A percentile compares a stretch with the other conserved stretches of the same genome.
Evolutionary conservation across 805 yeast species (phyloP).

Genomic region (Monosporozyma siamensis): DNA sequence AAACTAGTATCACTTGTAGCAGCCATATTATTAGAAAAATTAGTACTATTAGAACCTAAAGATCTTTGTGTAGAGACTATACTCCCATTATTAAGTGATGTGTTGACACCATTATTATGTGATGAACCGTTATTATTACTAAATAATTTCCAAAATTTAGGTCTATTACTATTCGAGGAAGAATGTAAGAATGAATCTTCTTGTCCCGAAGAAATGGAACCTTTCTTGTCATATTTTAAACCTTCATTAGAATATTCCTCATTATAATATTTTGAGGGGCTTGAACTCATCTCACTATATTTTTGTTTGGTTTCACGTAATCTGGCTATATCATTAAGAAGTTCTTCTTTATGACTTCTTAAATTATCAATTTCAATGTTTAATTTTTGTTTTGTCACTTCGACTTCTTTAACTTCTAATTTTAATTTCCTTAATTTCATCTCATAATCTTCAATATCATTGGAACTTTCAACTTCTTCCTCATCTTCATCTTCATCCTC

Average conservation of each 20-base stretch:
- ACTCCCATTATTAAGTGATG: constrained; percentile 2
- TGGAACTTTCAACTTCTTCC: constrained; percentile 3
- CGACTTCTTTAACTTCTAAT: constrained; percentile 34
- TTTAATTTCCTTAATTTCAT: constrained; percentile 35
- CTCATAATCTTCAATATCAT: constrained; percentile 24
- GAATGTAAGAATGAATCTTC: too few relatives aligned
- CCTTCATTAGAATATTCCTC: constrained; percentile 3
- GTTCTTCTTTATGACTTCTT: constrained; percentile 36
- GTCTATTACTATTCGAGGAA: constrained; percentile 13
- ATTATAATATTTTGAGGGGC: constrained; percentile 2
- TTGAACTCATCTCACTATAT: not conserved
- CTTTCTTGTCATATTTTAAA: not conserved
- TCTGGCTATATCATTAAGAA: constrained; percentile 38
- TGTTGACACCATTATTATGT: not conserved
- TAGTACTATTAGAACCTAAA: not conserved
- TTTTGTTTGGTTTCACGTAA: constrained; percentile 15
- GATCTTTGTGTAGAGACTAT: not conserved
- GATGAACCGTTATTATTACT: constrained; percentile 6
- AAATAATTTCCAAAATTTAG: constrained; percentile 29
- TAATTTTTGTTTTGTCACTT: constrained; percentile 36
- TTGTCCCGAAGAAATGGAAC: constrained; percentile 4
- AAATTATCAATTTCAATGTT: constrained; percentile 45
- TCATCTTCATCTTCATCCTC: not conserved
- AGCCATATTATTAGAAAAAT: not conserved
- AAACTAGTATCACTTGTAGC: not conserved